A percentile compares a stretch with the other conserved stretches of the same genome.
These are phyloP conservation scores for Escovopsis sp. DNA, from an alignment of 2,329 filamentous ascomycete genomes.

Conservation along the genomic window DNA sequence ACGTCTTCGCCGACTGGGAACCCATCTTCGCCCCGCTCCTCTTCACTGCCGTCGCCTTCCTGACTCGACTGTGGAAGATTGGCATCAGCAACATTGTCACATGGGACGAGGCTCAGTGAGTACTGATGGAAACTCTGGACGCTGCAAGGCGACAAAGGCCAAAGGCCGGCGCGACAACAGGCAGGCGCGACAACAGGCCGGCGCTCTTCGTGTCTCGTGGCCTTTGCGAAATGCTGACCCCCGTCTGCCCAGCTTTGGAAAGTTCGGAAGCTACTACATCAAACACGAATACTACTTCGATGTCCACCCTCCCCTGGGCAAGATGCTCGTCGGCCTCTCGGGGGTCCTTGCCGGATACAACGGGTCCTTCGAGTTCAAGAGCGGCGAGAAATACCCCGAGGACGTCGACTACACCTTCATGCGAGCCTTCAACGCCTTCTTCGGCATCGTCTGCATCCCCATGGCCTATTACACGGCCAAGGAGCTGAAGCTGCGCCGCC, in stretches of 20 bases:
- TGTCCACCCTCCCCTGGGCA: constrained; percentile 86
- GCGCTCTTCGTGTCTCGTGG: neutral
- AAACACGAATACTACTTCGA: constrained; percentile 97
- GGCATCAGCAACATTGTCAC: constrained; percentile 52
- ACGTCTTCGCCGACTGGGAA: constrained; percentile 50
- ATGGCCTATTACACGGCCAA: constrained; percentile 90
- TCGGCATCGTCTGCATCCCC: constrained; percentile 83
- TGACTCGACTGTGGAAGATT: constrained; percentile 56
- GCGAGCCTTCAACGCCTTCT: constrained; percentile 93
- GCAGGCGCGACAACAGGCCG: neutral
- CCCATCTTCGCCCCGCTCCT: constrained; percentile 45
- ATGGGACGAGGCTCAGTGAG: constrained; percentile 53
- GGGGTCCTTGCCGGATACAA: constrained; percentile 97
- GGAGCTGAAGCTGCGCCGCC: constrained; percentile 72
- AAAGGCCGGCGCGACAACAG: too few species aligned
- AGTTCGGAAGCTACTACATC: constrained; percentile 97
- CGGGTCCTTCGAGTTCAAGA: constrained; percentile 98
- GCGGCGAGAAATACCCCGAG: constrained; percentile 83
- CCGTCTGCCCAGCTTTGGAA: constrained; percentile 53
- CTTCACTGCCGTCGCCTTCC: constrained; percentile 47
- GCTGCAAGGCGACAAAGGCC: too few species aligned
- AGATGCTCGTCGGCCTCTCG: constrained; percentile 94
- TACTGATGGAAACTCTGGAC: constrained; percentile 7
- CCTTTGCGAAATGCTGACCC: constrained; percentile 5
- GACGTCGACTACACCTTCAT: constrained; percentile 97